Evolutionary conservation across 768 basidiomycete species (phyloP).

Genomic region (Pulveroboletus sp.): DNA sequence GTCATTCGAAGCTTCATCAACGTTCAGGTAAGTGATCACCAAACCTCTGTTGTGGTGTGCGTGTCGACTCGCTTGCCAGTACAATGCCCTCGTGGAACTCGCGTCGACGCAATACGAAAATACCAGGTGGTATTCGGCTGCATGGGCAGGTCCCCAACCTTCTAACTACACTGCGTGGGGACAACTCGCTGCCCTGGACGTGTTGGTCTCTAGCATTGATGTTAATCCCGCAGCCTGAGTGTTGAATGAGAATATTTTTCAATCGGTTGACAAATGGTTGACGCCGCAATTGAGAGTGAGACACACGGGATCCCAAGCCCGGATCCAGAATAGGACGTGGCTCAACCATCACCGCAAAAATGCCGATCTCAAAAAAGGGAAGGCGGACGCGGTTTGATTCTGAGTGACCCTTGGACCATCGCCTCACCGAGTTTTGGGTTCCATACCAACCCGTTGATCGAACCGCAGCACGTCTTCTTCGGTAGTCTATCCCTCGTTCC

Average conservation of each 20-base stretch:
- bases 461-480: conserved; percentile 12
- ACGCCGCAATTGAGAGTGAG: not conserved
- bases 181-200: conserved; percentile 13
- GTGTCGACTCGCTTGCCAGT: not conserved
- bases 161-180: conserved; percentile 4
- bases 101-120: not conserved
- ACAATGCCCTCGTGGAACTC: conserved; percentile 11
- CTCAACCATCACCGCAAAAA: conserved; percentile 7
- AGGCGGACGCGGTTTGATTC: not conserved
- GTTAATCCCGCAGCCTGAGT: not conserved
- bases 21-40: conserved; percentile 39
- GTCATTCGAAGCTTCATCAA: conserved; percentile 48
- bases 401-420: no score
- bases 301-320: not conserved
- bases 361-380: not conserved
- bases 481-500: not conserved
- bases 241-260: not conserved
- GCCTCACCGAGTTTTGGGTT: not conserved
- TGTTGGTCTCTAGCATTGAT: conserved; percentile 10
- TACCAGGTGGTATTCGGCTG: conserved; percentile 9
- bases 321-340: not conserved
- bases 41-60: no score
- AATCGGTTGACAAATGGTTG: no score
- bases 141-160: conserved; percentile 8
- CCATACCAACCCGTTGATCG: not conserved